A percentile compares a stretch with the other conserved stretches of the same genome.
phyloP scores from a whole-genome alignment of 805 yeast genomes.

The Sugiyamaella chiloensis region DNA sequence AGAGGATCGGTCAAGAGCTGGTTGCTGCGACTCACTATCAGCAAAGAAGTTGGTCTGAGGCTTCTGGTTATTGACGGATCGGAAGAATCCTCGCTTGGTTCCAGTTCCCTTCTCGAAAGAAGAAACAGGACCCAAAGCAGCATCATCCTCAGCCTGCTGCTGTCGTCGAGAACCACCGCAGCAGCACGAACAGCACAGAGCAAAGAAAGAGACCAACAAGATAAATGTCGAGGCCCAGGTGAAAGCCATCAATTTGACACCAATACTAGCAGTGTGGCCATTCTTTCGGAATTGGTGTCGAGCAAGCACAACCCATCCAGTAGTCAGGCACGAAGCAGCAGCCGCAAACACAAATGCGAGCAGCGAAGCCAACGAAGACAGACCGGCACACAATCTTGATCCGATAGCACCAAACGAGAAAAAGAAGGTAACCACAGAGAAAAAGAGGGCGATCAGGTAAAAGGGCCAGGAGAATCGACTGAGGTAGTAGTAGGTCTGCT shows the following conservation, averaged over 20 bases:
- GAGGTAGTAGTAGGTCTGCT: constrained; percentile 52
- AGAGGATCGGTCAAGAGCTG: constrained; percentile 10
- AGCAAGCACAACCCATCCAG: constrained; percentile 77
- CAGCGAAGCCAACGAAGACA: constrained; percentile 27
- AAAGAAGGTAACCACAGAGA: constrained; percentile 49
- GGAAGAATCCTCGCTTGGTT: constrained; percentile 9
- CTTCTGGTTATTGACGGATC: constrained; percentile 8
- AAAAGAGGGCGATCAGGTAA: constrained; percentile 54
- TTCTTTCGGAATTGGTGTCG: constrained; percentile 59
- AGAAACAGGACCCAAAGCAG: constrained; percentile 4
- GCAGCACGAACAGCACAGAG: constrained; percentile 29
- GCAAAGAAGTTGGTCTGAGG: constrained; percentile 1
- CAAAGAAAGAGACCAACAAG: constrained; percentile 30
- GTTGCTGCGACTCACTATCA: constrained; percentile 11
- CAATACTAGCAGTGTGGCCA: constrained; percentile 33
- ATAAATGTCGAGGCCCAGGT: constrained; percentile 55
- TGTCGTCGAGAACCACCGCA: constrained; percentile 6
- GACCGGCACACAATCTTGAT: constrained; percentile 26
- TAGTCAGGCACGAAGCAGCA: constrained; percentile 66
- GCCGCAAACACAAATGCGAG: constrained; percentile 27
- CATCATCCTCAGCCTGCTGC: constrained; percentile 2
- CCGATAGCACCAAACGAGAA: constrained; percentile 26
- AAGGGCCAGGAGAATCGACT: constrained; percentile 69
- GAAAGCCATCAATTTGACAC: constrained; percentile 48
- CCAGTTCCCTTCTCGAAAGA: constrained; percentile 7